Evolutionary conservation across 73 alveolate genomes (phyloP), one percentile per base, ranked within the genome.

Genomic region (Diophrys sp.): DNA sequence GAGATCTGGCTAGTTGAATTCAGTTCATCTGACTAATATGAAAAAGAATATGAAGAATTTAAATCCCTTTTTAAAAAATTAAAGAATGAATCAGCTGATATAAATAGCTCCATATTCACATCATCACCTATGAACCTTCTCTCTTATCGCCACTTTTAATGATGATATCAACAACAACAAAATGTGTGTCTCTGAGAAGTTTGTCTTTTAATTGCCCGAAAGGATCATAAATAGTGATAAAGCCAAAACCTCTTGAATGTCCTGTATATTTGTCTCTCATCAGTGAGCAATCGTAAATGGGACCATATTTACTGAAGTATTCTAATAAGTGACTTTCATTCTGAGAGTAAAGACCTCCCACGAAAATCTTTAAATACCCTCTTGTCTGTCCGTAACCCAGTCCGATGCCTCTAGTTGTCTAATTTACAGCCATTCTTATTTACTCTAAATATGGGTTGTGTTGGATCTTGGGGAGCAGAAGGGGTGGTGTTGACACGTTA

Each of bases 311-410:
- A 5, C 79, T 29, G 70, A 87, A 87, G 75, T 75, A 87, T 0
- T 82, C 87, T 67, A 33, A 62, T 66, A 91, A 67, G 67, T 91
- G 95, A 2, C 32, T 44, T 78, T 71, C 80, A 31, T 81, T 86
- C 54, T 86, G 66, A 32, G 56, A 89, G 66, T 89, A 75, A 33
- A 92, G 81, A 1, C 98, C 98, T 56, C 98, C 98, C 33, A 92
- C 95, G 77, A 92, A 92, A 23, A 92, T 69, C 55, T 92, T 92
- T 28, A 89, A 71, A 62, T 77, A 73, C 29, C 70, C 80, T 55
- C 78, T 77, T 26, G 33, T 11, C 18, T 28, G 73, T 11, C 66
- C 67, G 5, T 55, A 62, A 14, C 72, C 30, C 72, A 62, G 30
- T 29, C 72, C 62, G 5, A 44, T 44, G 5, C 62, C 62, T 44